phyloP scores from a whole-genome alignment of 352 stramenopile species.

The Thraustochytrium sp. region DNA sequence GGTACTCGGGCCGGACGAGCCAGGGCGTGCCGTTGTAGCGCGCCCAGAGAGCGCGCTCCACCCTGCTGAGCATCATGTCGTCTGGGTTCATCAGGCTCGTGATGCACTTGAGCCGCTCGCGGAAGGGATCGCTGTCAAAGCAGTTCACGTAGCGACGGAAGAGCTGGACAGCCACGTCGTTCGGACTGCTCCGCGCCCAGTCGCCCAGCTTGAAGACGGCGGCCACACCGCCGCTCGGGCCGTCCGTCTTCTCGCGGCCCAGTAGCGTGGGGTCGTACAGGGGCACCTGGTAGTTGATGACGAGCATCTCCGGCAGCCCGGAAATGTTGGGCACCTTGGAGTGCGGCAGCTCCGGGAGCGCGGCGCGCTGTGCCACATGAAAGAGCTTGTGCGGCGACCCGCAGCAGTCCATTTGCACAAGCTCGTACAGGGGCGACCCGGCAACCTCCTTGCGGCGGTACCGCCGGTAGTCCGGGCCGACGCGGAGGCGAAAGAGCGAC shows the following conservation, averaged over 20 bases:
- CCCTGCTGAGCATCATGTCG: neutral
- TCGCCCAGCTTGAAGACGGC: neutral
- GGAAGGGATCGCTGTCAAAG: neutral
- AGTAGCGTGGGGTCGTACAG: neutral
- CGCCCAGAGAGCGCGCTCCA: neutral
- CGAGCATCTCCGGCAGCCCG: neutral
- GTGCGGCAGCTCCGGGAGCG: neutral
- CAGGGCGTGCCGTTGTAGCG: constrained; percentile 9
- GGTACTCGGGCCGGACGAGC: neutral
- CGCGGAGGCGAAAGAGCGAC: neutral
- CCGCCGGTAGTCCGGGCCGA: neutral
- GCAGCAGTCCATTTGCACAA: neutral
- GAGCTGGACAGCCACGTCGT: neutral
- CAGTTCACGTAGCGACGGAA: neutral
- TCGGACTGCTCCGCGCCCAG: neutral
- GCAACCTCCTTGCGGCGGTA: neutral
- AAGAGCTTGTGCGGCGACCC: neutral
- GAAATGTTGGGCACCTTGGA: neutral
- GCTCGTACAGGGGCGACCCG: neutral
- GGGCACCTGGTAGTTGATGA: neutral
- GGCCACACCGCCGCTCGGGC: neutral
- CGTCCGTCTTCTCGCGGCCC: neutral
- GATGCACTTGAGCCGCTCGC: constrained; percentile 26
- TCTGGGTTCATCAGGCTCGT: neutral
- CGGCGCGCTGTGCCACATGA: neutral